Conservation (phyloP, 78 protist species). For the Reticulomyxa filosa region DNA sequence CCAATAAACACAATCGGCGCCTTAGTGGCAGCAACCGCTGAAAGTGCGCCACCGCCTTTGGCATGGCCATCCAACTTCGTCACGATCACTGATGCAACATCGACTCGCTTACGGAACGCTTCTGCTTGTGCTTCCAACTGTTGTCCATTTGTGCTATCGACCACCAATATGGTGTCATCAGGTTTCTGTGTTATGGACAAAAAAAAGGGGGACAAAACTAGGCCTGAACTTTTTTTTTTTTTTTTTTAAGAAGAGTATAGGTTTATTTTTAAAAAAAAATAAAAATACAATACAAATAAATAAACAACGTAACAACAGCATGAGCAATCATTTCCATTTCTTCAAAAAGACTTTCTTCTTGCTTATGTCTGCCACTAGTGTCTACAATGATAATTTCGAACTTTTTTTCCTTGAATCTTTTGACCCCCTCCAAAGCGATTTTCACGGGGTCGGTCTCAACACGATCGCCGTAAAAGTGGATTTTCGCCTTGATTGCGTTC, state of each 20-base stretch:
- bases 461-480: conserved; percentile 84
- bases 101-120: conserved; percentile 26
- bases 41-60: conserved; percentile 79
- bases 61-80: conserved; percentile 90
- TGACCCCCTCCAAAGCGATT: neutral
- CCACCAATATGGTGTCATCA: conserved; percentile 74
- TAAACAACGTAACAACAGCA: conserved; percentile 23
- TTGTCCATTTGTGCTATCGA: conserved; percentile 79
- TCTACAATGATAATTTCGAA: conserved; percentile 92
- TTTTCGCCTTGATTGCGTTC: conserved; percentile 24
- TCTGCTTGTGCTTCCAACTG: conserved; percentile 17
- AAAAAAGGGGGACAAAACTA: no score
- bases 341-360: conserved; percentile 54
- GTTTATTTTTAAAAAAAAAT: no score
- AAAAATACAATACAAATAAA: no score
- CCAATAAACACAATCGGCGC: conserved; percentile 7
- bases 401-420: neutral
- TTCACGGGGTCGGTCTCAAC: conserved; percentile 80
- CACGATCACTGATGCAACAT: conserved; percentile 80
- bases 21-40: conserved; percentile 34
- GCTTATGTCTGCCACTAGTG: conserved; percentile 91
- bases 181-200: no score
- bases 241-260: no score
- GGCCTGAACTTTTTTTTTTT: no score
- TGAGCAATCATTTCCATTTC: conserved; percentile 73